Percentiles rank a stretch among this genome's conserved stretches.
These are phyloP conservation scores for Chaetothyriales sp. DNA, from an alignment of 2,329 filamentous ascomycete genomes.

Conservation along the genomic window DNA sequence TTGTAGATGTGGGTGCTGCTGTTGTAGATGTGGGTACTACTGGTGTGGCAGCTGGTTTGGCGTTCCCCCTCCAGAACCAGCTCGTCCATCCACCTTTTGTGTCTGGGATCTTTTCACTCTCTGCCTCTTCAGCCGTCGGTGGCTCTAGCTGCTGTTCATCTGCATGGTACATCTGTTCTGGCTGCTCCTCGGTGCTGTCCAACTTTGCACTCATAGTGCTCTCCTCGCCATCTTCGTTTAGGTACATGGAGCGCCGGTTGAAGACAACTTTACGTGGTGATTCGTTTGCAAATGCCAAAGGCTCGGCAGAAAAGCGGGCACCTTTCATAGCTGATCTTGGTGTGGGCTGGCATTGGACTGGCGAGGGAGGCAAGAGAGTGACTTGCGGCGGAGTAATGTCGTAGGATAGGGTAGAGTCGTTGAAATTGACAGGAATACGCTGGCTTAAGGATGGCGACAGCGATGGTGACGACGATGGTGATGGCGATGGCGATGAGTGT, in stretches of 20 bases:
- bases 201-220: constrained; percentile 16
- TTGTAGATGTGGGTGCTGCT: background rate
- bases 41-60: background rate
- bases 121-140: background rate
- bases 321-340: constrained; percentile 18
- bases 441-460: constrained; percentile 3
- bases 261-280: constrained; percentile 12
- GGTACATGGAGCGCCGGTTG: constrained; percentile 12
- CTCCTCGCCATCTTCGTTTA: constrained; percentile 15
- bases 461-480: background rate
- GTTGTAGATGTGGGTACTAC: background rate
- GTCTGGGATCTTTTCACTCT: background rate
- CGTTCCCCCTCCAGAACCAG: constrained; percentile 8
- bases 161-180: constrained; percentile 3
- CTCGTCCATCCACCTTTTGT: constrained; percentile 3
- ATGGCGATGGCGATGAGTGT: background rate
- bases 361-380: background rate
- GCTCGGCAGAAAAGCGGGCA: constrained; percentile 5
- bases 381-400: constrained; percentile 5
- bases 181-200: constrained; percentile 3
- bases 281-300: constrained; percentile 1
- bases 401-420: constrained; percentile 6
- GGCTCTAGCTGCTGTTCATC: background rate
- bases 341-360: constrained; percentile 10
- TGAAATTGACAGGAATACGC: constrained; percentile 11